Evolutionary conservation across 1,284 basidiomycete genomes (phyloP), one percentile per base, ranked within the genome.

Genomic region (Cutaneotrichosporon sp.): DNA sequence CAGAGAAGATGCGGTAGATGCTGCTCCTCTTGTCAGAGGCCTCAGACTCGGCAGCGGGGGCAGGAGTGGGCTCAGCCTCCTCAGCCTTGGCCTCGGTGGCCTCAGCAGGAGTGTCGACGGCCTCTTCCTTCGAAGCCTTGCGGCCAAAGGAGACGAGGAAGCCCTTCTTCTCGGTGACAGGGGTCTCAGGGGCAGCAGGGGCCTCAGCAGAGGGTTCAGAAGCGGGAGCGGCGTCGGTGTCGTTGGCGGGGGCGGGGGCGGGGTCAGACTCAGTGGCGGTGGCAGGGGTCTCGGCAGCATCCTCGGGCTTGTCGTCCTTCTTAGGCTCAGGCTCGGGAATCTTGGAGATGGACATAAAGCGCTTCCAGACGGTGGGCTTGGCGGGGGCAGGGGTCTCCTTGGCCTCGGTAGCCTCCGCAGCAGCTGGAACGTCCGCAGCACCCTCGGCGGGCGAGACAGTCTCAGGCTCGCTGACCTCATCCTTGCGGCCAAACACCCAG

Each of bases 401-500:
- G 16, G 50, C 14, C 26, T 31, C 31, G 31, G 51, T 53, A 16
- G 16, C 31, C 51, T 53, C 31, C 9, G 31, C 26, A 4, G 5
- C 31, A 16, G 31, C 51, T 2, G 18, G 31, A n/a, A 16, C 31
- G 8, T n/a, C 21, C 13, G 49, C 21, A 30, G 49, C 51, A 34
- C 5, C 51, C 18, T 53, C 30, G 30, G 7, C 30, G 34, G 51
- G 6, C 31, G 9, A 18, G 5, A 30, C 13, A 16, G 51, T 13
- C 30, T 34, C 51, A 31, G 51, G 51, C 51, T 53, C 30, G 34
- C 31, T 6, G 18, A 31, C 26, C 26, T 32, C 18, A 6, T 53
- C 51, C 51, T 53, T 51, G 26, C 49, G 49, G 14, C 21, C 49
- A 51, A 51, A 51, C 5, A 5, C 49, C 49, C 49, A 51, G 26